Evolutionary conservation across 805 yeast species (phyloP), one percentile per base, ranked within the genome.

Genomic region (Yarrowia osloensis): DNA sequence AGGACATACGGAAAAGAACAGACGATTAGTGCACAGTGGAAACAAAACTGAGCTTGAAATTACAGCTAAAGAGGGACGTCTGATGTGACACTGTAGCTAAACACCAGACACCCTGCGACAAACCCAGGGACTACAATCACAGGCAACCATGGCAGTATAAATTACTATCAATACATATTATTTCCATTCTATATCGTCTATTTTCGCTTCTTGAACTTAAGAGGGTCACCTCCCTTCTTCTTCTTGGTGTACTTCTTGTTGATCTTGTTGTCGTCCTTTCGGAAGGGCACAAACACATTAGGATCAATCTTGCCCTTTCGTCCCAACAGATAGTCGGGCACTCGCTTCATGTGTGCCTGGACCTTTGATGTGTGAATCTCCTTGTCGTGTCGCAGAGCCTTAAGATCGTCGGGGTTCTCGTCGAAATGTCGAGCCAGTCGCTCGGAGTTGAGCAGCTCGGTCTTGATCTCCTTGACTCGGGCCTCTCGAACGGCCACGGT

Each of bases 341-440:
- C 94, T 76, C 96, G 85, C 76, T 91, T 93, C 79, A 95, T 82
- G 74, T 95, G 97, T 35, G 85, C 80, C 76, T 93, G 97, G 6
- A 87, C 84, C 77, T 96, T 85, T 0, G 93, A 81, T 11, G 94
- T 87, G 74, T 93, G 96, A 68, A 91, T 76, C 71, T 90, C 97
- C 73, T 88, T 90, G 76, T 95, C 99, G 74, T 95, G 99, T 75
- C 97, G 88, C 75, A 95, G 84, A 65, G 89, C 86, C 22, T 86
- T 86, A 73, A 95, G 83, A 78, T 95, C 99, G 74, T 91, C 96
- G 8, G 99, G 99, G 75, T 95, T 95, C 75, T 95, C 98, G 77
- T 94, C 97, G 76, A 95, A 95, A 78, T 91, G 97, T 74, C 97
- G 85, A 78, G 92, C 91, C 75, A 95, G 84, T 75, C 91, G 92